Conservation (phyloP, 2,329 filamentous ascomycete genomes). For the Falciphora oryzae region DNA sequence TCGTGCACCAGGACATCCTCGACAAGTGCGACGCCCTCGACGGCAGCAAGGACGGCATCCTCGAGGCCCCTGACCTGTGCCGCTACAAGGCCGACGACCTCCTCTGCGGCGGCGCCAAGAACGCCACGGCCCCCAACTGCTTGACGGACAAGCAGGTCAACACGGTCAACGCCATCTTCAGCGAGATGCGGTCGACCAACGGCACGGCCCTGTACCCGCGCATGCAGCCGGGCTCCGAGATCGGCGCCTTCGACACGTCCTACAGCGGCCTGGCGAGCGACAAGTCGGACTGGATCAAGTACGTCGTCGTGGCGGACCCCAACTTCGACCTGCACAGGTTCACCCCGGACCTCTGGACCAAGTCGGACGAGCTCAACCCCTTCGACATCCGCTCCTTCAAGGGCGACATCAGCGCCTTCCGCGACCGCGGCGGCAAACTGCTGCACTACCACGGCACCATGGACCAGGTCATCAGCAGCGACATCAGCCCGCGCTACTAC, state of each 20-base stretch:
- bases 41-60: slow-evolving; percentile 12
- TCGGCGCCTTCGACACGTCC: slow-evolving; percentile 34
- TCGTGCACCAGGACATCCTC: slow-evolving; percentile 12
- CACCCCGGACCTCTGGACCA: slow-evolving; percentile 30
- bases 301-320: slow-evolving; percentile 40
- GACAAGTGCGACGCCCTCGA: slow-evolving; percentile 14
- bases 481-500: slow-evolving; percentile 42
- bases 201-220: slow-evolving; percentile 43
- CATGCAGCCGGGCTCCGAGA: slow-evolving; percentile 42
- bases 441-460: slow-evolving; percentile 38
- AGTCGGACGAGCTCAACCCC: slow-evolving; percentile 17
- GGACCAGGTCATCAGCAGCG: slow-evolving; percentile 37
- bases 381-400: slow-evolving; percentile 20
- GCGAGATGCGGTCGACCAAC: slow-evolving; percentile 17
- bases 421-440: slow-evolving; percentile 36
- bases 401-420: slow-evolving; percentile 31
- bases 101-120: slow-evolving; percentile 3
- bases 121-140: slow-evolving; percentile 15
- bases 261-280: slow-evolving; percentile 24
- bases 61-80: slow-evolving; percentile 13
- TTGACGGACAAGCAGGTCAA: slow-evolving; percentile 9
- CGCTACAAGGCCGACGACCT: slow-evolving; percentile 10
- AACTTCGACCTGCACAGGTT: slow-evolving; percentile 33
- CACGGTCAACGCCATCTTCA: slow-evolving; percentile 12
- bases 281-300: slow-evolving; percentile 38